Evolutionary conservation across 1,284 basidiomycete genomes (phyloP).

Genomic region (Ustilago nuda): DNA sequence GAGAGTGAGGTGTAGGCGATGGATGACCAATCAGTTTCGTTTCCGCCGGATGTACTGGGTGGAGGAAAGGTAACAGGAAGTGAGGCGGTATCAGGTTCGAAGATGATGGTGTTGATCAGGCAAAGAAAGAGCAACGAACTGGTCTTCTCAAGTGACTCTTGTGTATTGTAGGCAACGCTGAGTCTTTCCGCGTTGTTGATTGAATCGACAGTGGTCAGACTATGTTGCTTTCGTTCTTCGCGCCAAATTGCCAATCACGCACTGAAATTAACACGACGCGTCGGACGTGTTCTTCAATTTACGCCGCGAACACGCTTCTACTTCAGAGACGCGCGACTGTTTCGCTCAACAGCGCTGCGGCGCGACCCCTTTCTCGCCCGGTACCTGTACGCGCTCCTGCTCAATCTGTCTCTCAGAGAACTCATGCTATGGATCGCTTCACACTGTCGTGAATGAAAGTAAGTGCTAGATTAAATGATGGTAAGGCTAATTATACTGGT

Average conservation of each 20-base stretch:
- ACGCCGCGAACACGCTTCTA: constrained; percentile 22
- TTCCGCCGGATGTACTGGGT: not conserved
- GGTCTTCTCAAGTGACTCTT: too few species aligned
- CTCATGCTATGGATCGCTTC: not conserved
- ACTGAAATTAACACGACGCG: constrained; percentile 43
- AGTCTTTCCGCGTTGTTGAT: too few species aligned
- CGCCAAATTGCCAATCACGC: not conserved
- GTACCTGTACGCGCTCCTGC: not conserved
- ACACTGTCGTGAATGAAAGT: not conserved
- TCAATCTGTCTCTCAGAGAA: too few species aligned
- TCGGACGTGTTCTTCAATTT: constrained; percentile 18
- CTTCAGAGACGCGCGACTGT: not conserved
- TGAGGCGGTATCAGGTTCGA: not conserved
- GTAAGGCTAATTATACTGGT: not conserved
- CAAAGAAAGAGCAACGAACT: not conserved
- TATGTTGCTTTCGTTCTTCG: constrained; percentile 1
- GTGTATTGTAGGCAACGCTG: too few species aligned
- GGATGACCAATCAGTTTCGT: not conserved
- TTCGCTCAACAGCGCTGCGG: not conserved
- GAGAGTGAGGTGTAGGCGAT: not conserved
- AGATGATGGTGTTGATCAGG: not conserved
- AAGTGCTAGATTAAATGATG: constrained; percentile 1
- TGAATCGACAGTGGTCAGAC: not conserved
- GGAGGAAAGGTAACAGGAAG: not conserved
- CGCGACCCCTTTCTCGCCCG: not conserved